phyloP scores from a whole-genome alignment of 495 filamentous ascomycete genomes.

The Aspergillus bertholletiae region DNA sequence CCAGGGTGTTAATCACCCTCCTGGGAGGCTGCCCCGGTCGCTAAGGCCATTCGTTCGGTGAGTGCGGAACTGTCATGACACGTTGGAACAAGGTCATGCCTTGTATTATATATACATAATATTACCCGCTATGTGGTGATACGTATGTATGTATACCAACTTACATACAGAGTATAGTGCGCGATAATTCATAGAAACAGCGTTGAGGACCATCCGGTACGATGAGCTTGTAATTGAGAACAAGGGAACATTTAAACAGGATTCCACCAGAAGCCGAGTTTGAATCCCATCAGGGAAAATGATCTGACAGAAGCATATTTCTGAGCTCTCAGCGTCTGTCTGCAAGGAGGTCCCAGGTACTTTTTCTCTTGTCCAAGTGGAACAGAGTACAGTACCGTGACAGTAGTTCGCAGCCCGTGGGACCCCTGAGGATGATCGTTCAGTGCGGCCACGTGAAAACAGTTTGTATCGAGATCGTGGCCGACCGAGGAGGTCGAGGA shows the following conservation, averaged over 20 bases:
- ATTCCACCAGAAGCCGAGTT: not conserved
- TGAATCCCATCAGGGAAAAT: not conserved
- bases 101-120: too few relatives aligned
- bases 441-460: slow-evolving; percentile 22
- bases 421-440: slow-evolving; percentile 25
- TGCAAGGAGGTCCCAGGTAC: slow-evolving; percentile 2
- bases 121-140: too few relatives aligned
- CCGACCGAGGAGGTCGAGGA: slow-evolving; percentile 10
- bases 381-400: slow-evolving; percentile 13
- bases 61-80: slow-evolving; percentile 11
- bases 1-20: not conserved
- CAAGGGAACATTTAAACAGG: not conserved
- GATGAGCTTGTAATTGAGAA: not conserved
- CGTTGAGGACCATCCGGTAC: not conserved
- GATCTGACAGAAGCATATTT: not conserved
- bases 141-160: too few relatives aligned
- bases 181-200: too few relatives aligned
- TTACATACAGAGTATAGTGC: too few relatives aligned
- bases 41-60: slow-evolving; percentile 5
- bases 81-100: too few relatives aligned
- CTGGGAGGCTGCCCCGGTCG: slow-evolving; percentile 7
- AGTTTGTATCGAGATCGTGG: slow-evolving; percentile 21
- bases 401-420: slow-evolving; percentile 20
- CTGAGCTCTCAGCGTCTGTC: not conserved
- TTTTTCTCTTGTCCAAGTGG: not conserved